phyloP scores from a whole-genome alignment of 352 stramenopile genomes.

The Pythium grandisporangium region DNA sequence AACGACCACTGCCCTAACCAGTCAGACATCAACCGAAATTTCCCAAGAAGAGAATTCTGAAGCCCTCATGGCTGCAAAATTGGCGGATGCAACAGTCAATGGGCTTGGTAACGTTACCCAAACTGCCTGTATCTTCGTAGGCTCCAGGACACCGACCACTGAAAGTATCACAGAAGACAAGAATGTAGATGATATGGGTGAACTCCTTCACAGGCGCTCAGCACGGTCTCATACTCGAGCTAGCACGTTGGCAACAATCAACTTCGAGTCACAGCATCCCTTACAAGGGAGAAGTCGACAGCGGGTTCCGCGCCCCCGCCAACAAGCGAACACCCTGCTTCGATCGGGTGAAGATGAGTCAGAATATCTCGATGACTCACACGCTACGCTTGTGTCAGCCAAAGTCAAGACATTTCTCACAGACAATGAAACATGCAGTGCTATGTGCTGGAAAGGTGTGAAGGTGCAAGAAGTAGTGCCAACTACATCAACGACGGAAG shows the following conservation, averaged over 20 bases:
- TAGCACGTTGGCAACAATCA: constrained; percentile 40
- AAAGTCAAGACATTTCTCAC: constrained; percentile 33
- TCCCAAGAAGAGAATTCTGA: no score
- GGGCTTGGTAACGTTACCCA: background rate
- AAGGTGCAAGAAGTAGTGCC: background rate
- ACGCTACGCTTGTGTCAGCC: constrained; percentile 25
- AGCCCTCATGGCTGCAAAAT: no score
- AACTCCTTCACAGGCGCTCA: constrained; percentile 25
- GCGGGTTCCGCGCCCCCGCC: constrained; percentile 2
- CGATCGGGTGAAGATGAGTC: constrained; percentile 23
- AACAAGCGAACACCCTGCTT: constrained; percentile 1
- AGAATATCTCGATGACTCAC: constrained; percentile 59
- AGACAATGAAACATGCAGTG: constrained; percentile 21
- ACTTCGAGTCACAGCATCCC: constrained; percentile 28
- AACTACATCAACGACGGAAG: background rate
- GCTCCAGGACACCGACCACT: background rate
- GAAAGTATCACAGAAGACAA: no score
- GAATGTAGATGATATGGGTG: no score
- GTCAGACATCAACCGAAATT: no score
- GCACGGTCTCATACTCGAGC: constrained; percentile 41
- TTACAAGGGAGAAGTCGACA: constrained; percentile 3
- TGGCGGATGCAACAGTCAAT: background rate
- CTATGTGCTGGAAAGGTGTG: constrained; percentile 28
- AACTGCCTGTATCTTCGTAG: background rate
- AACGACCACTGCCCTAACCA: background rate